Base-by-base conservation (phyloP, 2,329 filamentous ascomycete genomes). In the Aspergillus tubingensis region DNA sequence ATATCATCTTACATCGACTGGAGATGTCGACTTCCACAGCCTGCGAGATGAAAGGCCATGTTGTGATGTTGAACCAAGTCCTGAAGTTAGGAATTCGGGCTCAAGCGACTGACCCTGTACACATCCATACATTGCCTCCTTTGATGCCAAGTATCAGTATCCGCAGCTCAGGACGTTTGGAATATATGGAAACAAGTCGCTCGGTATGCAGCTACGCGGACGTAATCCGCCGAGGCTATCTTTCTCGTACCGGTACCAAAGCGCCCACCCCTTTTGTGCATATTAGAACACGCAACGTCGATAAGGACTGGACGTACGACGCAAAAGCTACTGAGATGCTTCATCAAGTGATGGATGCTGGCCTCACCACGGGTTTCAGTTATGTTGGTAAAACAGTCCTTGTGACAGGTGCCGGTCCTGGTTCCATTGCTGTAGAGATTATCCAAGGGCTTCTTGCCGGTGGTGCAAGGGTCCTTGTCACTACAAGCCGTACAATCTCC, bases 391-490 rank as follows among this genome's bases (percentile, higher is more conserved):
- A 74, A 60, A 62, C 63, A 2, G 71, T 75, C 4, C 66, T 79
- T 2, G 57, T 79, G 5, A 79, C 75, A 4, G 77, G 77, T 5
- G 76, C 75, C 5, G 75, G 77, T 8, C 65, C 67, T 5, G 63
- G 63, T 23, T 79, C 77, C 2, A 79, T 79, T 52, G 75, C 72
- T 8, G 67, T 68, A 1, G 66, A 74, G 19, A 69, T 79, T 11
- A 50, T 79, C 1, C 43, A 68, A 48, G 65, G 68, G 17, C 66
- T 77, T 3, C 67, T 78, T 13, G 63, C 60, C 13, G 74, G 70
- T n/a, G 76, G 76, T 27, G 75, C 76, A 0, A 68, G 65, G 17
- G 76, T 80, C 8, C 60, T 79, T 8, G 76, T 79, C 8, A 79
- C 77, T 3, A 79, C 78, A 6, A 79, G 74, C 53, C 67, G 66